Evolutionary conservation across 805 yeast genomes (phyloP).

Genomic region (Candida coquimbonensis): DNA sequence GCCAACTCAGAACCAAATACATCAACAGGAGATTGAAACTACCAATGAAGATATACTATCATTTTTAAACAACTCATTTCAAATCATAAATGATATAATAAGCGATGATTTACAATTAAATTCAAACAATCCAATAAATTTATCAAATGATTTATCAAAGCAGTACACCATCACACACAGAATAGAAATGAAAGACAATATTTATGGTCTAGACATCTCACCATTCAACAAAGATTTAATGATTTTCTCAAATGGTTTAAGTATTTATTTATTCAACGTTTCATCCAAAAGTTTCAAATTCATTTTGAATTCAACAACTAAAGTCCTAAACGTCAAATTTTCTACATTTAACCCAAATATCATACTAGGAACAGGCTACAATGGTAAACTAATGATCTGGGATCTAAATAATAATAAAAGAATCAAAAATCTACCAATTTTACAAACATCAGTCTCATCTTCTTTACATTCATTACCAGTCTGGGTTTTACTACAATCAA

Average conservation of each 20-base stretch:
- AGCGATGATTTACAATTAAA: too few species aligned
- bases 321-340: conserved; percentile 34
- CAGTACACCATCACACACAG: conserved; percentile 6
- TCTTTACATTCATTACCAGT: conserved; percentile 22
- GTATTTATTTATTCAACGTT: conserved; percentile 17
- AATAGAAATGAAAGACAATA: neutral
- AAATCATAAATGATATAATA: too few species aligned
- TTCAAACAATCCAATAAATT: too few species aligned
- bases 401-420: conserved; percentile 21
- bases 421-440: conserved; percentile 10
- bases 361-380: conserved; percentile 41
- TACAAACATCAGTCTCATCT: conserved; percentile 10
- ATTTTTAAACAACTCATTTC: too few species aligned
- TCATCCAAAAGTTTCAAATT: conserved; percentile 25
- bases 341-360: conserved; percentile 31
- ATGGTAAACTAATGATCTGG: conserved; percentile 49
- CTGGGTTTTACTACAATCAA: conserved; percentile 15
- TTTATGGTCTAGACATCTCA: conserved; percentile 16
- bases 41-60: too few species aligned
- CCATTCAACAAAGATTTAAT: conserved; percentile 16
- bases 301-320: conserved; percentile 34
- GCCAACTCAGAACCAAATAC: too few species aligned
- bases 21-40: too few species aligned
- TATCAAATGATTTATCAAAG: too few species aligned
- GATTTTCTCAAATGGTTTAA: conserved; percentile 12